Conservation (phyloP, 2,329 filamentous ascomycete genomes). For the Colletotrichum sp. region DNA sequence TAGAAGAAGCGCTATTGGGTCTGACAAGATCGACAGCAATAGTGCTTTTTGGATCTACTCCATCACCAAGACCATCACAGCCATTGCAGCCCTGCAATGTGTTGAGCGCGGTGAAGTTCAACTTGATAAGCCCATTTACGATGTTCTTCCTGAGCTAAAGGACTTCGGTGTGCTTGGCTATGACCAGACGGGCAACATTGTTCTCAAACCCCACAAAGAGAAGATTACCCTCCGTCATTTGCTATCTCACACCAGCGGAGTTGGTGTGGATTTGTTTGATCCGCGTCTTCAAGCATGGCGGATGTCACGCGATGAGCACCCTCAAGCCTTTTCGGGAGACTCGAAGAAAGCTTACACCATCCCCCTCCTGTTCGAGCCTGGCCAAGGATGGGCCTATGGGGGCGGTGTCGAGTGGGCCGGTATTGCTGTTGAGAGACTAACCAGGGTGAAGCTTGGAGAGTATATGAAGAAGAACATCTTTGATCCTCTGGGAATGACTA, state of each 20-base stretch:
- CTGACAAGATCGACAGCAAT: background rate
- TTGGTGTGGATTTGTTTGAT: background rate
- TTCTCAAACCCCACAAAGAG: background rate
- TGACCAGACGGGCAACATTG: background rate
- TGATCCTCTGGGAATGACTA: background rate
- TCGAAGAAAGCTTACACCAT: background rate
- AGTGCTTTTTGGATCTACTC: background rate
- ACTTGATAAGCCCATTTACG: background rate
- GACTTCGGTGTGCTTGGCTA: background rate
- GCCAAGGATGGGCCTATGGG: background rate
- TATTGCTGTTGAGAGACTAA: background rate
- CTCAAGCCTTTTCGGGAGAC: background rate
- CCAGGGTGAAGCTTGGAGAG: background rate
- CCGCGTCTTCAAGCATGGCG: background rate
- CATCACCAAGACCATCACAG: background rate
- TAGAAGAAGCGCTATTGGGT: background rate
- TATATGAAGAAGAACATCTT: background rate
- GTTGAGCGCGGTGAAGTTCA: background rate
- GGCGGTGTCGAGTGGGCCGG: background rate
- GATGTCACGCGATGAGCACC: background rate
- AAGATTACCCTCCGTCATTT: constrained; percentile 3
- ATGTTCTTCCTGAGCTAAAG: background rate
- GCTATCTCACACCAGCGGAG: background rate
- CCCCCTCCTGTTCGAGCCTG: background rate
- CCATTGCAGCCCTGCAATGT: background rate